Evolutionary conservation across 2,329 filamentous ascomycete genomes (phyloP).

Genomic region (Myriosclerotinia curreyana): DNA sequence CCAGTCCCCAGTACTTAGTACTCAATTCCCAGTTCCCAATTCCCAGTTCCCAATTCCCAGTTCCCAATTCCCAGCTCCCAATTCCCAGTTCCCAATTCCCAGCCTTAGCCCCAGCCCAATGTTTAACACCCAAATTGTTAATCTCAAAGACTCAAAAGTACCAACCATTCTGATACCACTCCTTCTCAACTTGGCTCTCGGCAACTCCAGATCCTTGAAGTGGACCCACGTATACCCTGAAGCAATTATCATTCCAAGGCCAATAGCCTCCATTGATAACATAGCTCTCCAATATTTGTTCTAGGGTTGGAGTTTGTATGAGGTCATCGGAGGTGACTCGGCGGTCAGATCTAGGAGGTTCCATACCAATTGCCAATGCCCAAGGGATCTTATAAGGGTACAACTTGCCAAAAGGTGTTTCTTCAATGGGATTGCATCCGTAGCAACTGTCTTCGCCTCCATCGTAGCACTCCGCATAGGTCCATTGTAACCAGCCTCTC

Average conservation of each 20-base stretch:
- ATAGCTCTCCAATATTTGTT: neutral
- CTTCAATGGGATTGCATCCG: too few species aligned
- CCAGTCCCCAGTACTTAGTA: neutral
- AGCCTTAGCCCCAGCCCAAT: too few species aligned
- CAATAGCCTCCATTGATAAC: neutral
- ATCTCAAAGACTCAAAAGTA: neutral
- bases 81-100: neutral
- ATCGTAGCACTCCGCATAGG: neutral
- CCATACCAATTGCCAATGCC: neutral
- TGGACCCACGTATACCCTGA: neutral
- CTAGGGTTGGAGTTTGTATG: neutral
- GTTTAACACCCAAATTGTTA: neutral
- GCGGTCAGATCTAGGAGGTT: neutral
- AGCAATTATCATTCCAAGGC: neutral
- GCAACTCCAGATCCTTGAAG: neutral
- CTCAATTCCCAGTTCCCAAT: neutral
- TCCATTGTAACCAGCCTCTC: neutral
- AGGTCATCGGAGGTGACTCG: fast-evolving
- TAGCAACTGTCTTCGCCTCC: too few species aligned
- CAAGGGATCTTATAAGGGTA: neutral
- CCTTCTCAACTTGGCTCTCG: neutral
- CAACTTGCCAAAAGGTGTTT: neutral
- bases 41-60: too few species aligned
- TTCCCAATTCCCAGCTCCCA: neutral
- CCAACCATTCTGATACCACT: neutral